Evolutionary conservation across 2,329 filamentous ascomycete species (phyloP), one percentile per base, ranked within the genome.

Genomic region (Sclerotinia borealis): DNA sequence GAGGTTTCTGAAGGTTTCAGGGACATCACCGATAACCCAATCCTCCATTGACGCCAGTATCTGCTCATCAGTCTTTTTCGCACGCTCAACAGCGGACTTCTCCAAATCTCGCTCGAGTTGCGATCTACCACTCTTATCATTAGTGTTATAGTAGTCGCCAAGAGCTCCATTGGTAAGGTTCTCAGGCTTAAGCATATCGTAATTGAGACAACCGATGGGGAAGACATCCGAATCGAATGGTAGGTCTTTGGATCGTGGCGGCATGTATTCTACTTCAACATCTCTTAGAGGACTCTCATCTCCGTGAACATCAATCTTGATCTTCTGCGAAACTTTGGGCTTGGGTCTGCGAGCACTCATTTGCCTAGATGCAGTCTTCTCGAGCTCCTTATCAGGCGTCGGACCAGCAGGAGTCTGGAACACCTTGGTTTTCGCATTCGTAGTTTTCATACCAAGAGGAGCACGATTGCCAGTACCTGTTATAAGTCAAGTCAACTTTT

Each of bases 361-460:
- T 55, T 70, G 67, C 11, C 80, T 83, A 67, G 79, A 75, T 63
- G 85, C 82, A 1, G 85, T 85, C 75, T 87, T 88, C 67, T 87
- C 86, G 56, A 83, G 76, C 64, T 87, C 85, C 54, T 82, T 80
- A 47, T 82, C 80, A 27, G 80, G 79, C 64, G 79, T 79, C 70
- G 87, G 88, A 37, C 83, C 87, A 36, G 84, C 87, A 8, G 84
- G 84, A 4, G 86, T 87, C 67, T 89, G 87, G 68, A 86, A 83
- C 56, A 81, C 82, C 73, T 81, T 85, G 65, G 88, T 84, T 79
- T 96, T 98, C 61, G 91, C 92, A 76, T 99, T 99, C 59, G 95
- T 98, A 1, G 93, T 98, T 77, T 99, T 99, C 81, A 91, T 89
- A 39, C 93, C 93, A 54, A 99, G 79, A 15, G 92, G 90, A 43